phyloP scores from a whole-genome alignment of 1,139 yeast genomes.

The Hansenula lynferdii region DNA sequence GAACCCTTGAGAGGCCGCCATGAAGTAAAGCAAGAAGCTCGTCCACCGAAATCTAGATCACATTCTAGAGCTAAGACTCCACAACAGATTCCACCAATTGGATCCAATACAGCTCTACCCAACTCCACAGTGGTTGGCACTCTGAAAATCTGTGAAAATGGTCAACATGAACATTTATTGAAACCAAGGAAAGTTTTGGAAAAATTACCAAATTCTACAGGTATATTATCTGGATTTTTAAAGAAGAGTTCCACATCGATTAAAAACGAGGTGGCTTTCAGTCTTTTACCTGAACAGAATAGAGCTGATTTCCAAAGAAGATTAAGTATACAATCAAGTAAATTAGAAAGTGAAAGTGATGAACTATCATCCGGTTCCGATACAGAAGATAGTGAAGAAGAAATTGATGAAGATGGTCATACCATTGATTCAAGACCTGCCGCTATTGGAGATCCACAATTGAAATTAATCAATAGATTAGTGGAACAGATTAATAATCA shows the following conservation, averaged over 20 bases:
- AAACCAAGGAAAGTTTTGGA: constrained; percentile 24
- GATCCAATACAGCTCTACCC: constrained; percentile 16
- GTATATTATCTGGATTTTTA: constrained; percentile 22
- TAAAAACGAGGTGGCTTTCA: constrained; percentile 29
- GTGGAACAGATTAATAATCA: constrained; percentile 34
- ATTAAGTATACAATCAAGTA: constrained; percentile 30
- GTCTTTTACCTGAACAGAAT: constrained; percentile 34
- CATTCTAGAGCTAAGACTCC: background rate
- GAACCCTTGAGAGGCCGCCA: too few species aligned
- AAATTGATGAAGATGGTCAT: too few species aligned
- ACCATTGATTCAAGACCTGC: too few species aligned
- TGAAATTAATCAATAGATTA: constrained; percentile 44
- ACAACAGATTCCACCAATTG: background rate
- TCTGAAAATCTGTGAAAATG: constrained; percentile 27
- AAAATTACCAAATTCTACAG: constrained; percentile 24
- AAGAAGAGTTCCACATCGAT: constrained; percentile 21
- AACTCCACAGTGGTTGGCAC: constrained; percentile 25
- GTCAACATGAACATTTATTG: constrained; percentile 32
- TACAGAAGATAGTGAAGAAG: too few species aligned
- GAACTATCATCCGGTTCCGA: background rate
- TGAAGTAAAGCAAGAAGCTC: too few species aligned
- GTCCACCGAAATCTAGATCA: constrained; percentile 1
- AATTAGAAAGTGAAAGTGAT: constrained; percentile 11
- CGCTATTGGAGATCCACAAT: constrained; percentile 53
- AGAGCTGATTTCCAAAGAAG: constrained; percentile 30